These are phyloP conservation scores for Chlorella ohadii DNA, from an alignment of 139 green algal species.

Conservation along the genomic window DNA sequence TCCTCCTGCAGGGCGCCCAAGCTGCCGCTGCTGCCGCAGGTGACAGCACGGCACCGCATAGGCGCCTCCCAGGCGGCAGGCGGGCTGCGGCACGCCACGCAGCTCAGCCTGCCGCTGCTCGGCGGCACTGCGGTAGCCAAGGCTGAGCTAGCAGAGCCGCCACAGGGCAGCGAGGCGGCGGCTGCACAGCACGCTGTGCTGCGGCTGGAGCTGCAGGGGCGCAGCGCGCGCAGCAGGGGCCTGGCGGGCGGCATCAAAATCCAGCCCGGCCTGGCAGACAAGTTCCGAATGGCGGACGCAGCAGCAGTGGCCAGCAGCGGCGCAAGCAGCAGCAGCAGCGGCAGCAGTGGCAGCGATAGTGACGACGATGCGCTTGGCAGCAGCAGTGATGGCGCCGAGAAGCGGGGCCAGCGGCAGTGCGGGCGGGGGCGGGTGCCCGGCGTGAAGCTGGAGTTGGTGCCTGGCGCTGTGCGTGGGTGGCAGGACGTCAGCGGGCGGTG, in stretches of 20 bases:
- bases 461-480: background rate
- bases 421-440: background rate
- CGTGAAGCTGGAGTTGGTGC: background rate
- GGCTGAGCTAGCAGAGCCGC: background rate
- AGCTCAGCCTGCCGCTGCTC: constrained; percentile 2
- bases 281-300: background rate
- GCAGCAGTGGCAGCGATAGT: background rate
- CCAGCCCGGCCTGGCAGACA: background rate
- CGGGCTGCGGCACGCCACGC: background rate
- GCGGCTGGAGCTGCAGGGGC: background rate
- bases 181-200: background rate
- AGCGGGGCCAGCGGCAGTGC: background rate
- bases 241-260: constrained; percentile 18
- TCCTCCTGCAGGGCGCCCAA: constrained; percentile 14
- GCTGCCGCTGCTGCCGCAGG: constrained; percentile 20
- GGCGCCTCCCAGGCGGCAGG: background rate
- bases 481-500: constrained; percentile 19
- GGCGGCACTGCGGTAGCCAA: background rate
- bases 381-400: background rate
- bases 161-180: background rate
- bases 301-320: background rate
- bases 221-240: background rate
- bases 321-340: background rate
- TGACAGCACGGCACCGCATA: background rate
- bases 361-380: background rate